A percentile compares a stretch with the other conserved stretches of the same genome.
Conservation (phyloP, 2,329 filamentous ascomycete genomes). For the Diaporthe citriasiana region DNA sequence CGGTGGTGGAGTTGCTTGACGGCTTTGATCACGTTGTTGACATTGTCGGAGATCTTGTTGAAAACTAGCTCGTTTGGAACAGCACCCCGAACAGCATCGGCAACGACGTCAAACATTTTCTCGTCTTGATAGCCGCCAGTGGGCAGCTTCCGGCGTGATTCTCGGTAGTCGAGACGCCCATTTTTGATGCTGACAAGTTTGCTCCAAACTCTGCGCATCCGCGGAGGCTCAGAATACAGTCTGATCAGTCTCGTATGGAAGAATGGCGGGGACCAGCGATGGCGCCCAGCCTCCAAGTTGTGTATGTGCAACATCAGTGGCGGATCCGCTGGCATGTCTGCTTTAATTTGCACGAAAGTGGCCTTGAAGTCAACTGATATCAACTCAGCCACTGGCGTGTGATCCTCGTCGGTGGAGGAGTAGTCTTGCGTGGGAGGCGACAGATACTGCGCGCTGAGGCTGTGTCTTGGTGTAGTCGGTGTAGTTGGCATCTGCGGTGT, state of each 20-base stretch:
- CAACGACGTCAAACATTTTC: conserved; percentile 84
- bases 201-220: conserved; percentile 87
- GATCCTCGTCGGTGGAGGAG: conserved; percentile 51
- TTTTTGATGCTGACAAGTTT: conserved; percentile 87
- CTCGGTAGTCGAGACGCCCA: conserved; percentile 83
- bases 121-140: conserved; percentile 75
- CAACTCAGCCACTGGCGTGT: conserved; percentile 70
- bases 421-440: conserved; percentile 57
- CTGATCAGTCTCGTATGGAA: conserved; percentile 82
- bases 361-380: conserved; percentile 87
- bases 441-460: conserved; percentile 48
- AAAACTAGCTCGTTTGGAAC: conserved; percentile 93
- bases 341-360: conserved; percentile 87
- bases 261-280: conserved; percentile 90
- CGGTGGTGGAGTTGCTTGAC: conserved; percentile 92
- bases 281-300: conserved; percentile 83
- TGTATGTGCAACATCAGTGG: conserved; percentile 91
- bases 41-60: conserved; percentile 92
- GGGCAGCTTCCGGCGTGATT: conserved; percentile 78
- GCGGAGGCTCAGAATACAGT: conserved; percentile 89
- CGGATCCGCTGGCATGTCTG: conserved; percentile 90
- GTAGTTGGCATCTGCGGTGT: conserved; percentile 47
- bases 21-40: conserved; percentile 89
- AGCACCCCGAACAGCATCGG: conserved; percentile 88
- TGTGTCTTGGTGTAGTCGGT: conserved; percentile 43